Conservation (phyloP, 805 yeast species). For the Starmera caribaea region DNA sequence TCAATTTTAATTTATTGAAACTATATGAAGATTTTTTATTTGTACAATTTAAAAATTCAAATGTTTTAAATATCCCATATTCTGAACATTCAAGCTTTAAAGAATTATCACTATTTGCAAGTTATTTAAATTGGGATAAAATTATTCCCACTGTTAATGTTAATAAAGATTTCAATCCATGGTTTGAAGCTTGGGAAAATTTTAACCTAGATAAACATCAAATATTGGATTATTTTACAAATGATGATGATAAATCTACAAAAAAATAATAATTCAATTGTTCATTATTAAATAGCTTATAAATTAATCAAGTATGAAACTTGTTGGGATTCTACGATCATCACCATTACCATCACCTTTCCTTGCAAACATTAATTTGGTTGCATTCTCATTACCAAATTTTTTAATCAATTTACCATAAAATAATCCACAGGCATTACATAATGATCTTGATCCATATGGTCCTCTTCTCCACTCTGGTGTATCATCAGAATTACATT, state of each 20-base stretch:
- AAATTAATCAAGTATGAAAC: neutral
- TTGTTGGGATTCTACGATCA: constrained; percentile 18
- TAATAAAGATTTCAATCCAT: constrained; percentile 22
- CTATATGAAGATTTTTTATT: neutral
- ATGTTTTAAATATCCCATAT: constrained; percentile 60
- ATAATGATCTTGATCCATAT: constrained; percentile 66
- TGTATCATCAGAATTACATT: constrained; percentile 66
- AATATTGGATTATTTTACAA: constrained; percentile 26
- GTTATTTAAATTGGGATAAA: constrained; percentile 35
- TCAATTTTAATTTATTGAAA: neutral
- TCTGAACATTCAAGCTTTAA: constrained; percentile 89
- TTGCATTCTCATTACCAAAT: constrained; percentile 27
- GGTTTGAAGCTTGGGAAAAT: constrained; percentile 27
- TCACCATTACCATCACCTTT: constrained; percentile 16
- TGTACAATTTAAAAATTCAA: neutral
- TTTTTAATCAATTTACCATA: constrained; percentile 50
- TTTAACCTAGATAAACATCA: constrained; percentile 43
- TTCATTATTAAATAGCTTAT: neutral
- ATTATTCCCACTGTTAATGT: constrained; percentile 76
- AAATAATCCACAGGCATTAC: constrained; percentile 89
- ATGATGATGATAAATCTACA: constrained; percentile 1
- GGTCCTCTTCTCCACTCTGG: constrained; percentile 97
- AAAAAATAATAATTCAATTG: neutral
- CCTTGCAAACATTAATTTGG: constrained; percentile 14
- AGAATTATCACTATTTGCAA: constrained; percentile 63